These are phyloP conservation scores for Backusella luteola DNA, from an alignment of 192 early-diverging fungal genomes.

Conservation along the genomic window DNA sequence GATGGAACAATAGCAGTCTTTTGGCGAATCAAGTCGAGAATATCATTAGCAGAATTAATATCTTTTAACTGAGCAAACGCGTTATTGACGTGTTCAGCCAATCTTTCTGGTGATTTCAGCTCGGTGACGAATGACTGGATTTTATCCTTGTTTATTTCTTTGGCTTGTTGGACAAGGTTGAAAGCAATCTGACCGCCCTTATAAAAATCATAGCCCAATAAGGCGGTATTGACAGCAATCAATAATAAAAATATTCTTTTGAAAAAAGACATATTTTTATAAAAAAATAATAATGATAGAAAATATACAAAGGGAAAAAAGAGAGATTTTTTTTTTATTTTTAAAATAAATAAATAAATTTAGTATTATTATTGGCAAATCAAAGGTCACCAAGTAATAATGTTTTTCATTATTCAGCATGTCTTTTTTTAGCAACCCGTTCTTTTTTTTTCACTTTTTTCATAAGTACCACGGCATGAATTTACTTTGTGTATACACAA, in stretches of 20 bases:
- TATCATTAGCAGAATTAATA: slow-evolving; percentile 26
- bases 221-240: slow-evolving; percentile 25
- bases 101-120: slow-evolving; percentile 26
- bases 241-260: slow-evolving; percentile 36
- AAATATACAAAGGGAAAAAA: slow-evolving; percentile 14
- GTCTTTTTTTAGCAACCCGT: not conserved
- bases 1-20: slow-evolving; percentile 11
- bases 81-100: slow-evolving; percentile 29
- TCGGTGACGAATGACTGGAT: slow-evolving; percentile 15
- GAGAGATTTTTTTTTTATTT: not conserved
- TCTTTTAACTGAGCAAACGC: slow-evolving; percentile 37
- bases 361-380: not conserved
- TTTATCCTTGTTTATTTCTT: slow-evolving; percentile 31
- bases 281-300: slow-evolving; percentile 1
- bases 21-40: slow-evolving; percentile 18
- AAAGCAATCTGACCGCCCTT: slow-evolving; percentile 30
- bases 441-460: not conserved
- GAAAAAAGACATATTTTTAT: slow-evolving; percentile 31
- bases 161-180: slow-evolving; percentile 32
- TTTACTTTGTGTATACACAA: not conserved
- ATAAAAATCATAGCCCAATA: slow-evolving; percentile 34
- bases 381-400: slow-evolving; percentile 4
- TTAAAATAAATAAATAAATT: slow-evolving; percentile 5
- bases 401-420: slow-evolving; percentile 5
- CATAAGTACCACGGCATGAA: not conserved